phyloP scores from a whole-genome alignment of 2,329 filamentous ascomycete genomes.

The Ophiostoma ips region DNA sequence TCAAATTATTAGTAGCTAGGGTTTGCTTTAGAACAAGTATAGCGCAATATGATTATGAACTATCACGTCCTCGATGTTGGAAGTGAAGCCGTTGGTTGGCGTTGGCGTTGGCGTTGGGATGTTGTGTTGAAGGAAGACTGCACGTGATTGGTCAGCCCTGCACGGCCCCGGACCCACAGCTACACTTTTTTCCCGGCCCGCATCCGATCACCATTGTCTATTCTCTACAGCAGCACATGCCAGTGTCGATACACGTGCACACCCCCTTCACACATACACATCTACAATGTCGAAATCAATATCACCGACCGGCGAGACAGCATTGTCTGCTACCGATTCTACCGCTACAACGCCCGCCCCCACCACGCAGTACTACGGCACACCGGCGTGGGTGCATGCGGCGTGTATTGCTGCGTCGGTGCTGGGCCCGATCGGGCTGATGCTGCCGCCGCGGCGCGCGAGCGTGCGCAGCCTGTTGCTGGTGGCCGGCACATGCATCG shows the following conservation, averaged over 20 bases:
- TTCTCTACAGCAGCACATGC: neutral
- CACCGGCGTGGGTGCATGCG: constrained; percentile 29
- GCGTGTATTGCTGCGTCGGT: constrained; percentile 34
- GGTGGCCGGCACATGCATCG: constrained; percentile 34
- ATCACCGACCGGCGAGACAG: constrained; percentile 1
- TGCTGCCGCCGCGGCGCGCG: constrained; percentile 35
- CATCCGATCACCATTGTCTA: neutral
- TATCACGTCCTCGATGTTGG: no score
- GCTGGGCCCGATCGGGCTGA: constrained; percentile 32
- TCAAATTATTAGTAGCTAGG: no score
- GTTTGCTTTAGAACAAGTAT: no score
- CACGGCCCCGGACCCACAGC: neutral
- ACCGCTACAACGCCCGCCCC: neutral
- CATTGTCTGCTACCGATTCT: neutral
- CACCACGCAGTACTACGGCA: constrained; percentile 12
- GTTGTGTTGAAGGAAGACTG: no score
- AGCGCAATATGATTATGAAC: no score
- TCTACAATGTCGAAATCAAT: constrained; percentile 3
- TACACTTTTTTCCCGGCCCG: neutral
- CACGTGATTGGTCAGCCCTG: no score
- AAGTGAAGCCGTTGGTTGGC: no score
- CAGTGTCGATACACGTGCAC: neutral
- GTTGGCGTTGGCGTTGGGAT: no score
- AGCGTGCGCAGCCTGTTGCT: constrained; percentile 38
- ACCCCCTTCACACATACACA: neutral